These are phyloP conservation scores for Nyctanthes arbortristis DNA, from an alignment of 257 asterid genomes.

Conservation along the genomic window DNA sequence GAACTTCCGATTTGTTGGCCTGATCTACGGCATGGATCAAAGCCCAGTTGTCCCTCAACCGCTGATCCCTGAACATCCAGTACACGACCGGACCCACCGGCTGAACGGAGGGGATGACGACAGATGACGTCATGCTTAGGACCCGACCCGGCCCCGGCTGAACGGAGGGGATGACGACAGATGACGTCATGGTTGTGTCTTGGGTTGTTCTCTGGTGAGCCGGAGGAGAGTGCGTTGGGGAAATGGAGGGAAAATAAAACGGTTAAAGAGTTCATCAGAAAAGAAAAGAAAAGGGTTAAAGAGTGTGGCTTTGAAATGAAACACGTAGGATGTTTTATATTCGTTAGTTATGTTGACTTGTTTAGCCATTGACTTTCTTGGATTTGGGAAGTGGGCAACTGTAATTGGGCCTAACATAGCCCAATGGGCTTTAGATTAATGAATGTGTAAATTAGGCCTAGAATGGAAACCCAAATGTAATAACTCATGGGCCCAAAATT, in stretches of 20 bases:
- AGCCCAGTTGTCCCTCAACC: conserved; percentile 94
- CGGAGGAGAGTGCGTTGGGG: conserved; percentile 8
- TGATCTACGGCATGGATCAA: conserved; percentile 91
- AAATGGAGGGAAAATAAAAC: conserved; percentile 72
- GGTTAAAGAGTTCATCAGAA: conserved; percentile 49
- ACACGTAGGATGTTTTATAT: conserved; percentile 52
- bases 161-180: conserved; percentile 46
- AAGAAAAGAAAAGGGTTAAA: conserved; percentile 59
- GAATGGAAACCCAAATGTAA: background rate
- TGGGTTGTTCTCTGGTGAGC: conserved; percentile 24
- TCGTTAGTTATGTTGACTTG: conserved; percentile 15
- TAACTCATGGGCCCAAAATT: too few species aligned
- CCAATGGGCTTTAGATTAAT: background rate
- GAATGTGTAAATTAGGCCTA: background rate
- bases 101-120: conserved; percentile 17
- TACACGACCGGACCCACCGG: conserved; percentile 83
- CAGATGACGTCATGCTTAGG: conserved; percentile 40
- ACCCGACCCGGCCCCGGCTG: conserved; percentile 75
- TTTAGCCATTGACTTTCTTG: background rate
- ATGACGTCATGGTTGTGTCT: conserved; percentile 42
- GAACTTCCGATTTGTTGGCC: conserved; percentile 69
- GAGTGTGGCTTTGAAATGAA: conserved; percentile 57
- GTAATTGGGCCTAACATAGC: background rate
- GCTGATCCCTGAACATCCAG: conserved; percentile 99
- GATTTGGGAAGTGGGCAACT: background rate